Percentiles rank a stretch among this genome's conserved stretches.
phyloP scores from a whole-genome alignment of 2,329 filamentous ascomycete species.

The Pochonia chlamydosporia region DNA sequence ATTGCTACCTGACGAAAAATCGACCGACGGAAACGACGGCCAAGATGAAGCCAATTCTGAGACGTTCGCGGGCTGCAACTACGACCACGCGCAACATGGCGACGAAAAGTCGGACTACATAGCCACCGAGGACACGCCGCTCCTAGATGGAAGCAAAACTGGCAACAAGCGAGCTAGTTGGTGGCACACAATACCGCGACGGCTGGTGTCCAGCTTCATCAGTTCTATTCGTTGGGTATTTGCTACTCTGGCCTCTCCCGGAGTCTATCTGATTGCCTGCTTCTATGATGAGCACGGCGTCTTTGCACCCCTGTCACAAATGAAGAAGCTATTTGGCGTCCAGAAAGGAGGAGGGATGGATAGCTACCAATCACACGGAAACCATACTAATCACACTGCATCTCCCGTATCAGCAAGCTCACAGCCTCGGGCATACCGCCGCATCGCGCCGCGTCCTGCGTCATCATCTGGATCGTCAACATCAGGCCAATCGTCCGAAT shows the following conservation, averaged over 20 bases:
- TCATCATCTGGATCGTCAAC: constrained; percentile 40
- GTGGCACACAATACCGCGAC: constrained; percentile 58
- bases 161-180: constrained; percentile 31
- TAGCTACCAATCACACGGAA: constrained; percentile 2
- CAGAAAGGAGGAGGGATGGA: constrained; percentile 32
- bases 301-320: constrained; percentile 72
- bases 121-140: constrained; percentile 59
- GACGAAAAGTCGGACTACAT: constrained; percentile 25
- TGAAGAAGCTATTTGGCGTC: constrained; percentile 57
- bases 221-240: constrained; percentile 74
- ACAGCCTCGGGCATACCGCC: constrained; percentile 20
- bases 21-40: constrained; percentile 25
- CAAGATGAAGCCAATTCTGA: constrained; percentile 30
- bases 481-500: constrained; percentile 65
- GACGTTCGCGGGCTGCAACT: constrained; percentile 28
- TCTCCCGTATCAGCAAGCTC: constrained; percentile 3
- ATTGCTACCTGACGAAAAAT: constrained; percentile 36
- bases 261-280: constrained; percentile 74
- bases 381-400: not conserved
- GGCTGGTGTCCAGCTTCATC: constrained; percentile 65
- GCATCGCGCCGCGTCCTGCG: constrained; percentile 19
- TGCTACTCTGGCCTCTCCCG: constrained; percentile 72
- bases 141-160: constrained; percentile 37
- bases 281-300: constrained; percentile 76
- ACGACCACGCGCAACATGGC: constrained; percentile 32